Evolutionary conservation across 441 rosid genomes (phyloP), one percentile per base, ranked within the genome.

Genomic region (Gossypium schwendimanii): DNA sequence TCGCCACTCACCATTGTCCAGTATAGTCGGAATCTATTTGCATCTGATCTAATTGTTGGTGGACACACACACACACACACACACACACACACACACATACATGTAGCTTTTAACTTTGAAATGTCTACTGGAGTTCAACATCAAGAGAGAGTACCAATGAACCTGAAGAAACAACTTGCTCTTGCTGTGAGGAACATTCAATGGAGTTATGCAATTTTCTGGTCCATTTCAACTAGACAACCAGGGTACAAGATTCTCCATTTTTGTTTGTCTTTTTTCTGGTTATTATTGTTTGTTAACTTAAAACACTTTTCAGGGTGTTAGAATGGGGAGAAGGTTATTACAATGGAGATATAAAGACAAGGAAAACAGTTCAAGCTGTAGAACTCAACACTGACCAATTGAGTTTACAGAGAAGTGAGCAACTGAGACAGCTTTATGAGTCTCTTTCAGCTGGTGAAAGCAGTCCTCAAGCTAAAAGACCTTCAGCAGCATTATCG

Each of bases 261-360:
- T 45, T 61, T 69, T 44, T 71, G 39, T 31, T n/a, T 23, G 52
- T 63, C 53, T 50, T 45, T 28, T 57, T 52, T 61, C 8, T 0
- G 47, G 11, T 17, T 45, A 44, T 15, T 65, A 12, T 6, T 65
- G 17, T 8, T 12, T 1, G 2, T 10, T 28, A 5, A 12, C 45
- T 15, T 44, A 17, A 15, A 57, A 36, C 10, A 21, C 28, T 28
- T 49, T 49, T 73, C 49, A 95, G 99, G 82, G 79, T 84, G 45
- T 80, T 95, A 85, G 91, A 88, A 69, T 95, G 99, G 99, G 87
- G 86, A 26, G 91, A 88, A 82, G 99, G 99, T 24, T 90, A 91
- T 79, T 95, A 93, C 80, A 95, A 95, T 79, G 99, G 99, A 65
- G 98, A 93, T 63, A 95, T 95, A 36, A 95, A 90, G 84, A 95